These are phyloP conservation scores for Quercus suber DNA, from an alignment of 306 rosid genomes.

Conservation along the genomic window DNA sequence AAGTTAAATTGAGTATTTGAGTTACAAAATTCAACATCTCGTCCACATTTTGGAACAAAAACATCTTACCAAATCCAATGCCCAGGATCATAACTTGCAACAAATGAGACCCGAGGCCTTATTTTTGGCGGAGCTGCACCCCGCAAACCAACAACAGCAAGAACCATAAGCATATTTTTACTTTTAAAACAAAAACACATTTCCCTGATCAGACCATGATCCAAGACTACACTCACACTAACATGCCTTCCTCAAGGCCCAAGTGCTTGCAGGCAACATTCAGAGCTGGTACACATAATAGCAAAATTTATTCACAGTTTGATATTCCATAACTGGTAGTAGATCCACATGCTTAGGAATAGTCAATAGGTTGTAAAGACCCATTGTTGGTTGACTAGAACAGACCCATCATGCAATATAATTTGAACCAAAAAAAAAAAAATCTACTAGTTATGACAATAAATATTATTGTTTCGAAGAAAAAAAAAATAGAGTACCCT, in stretches of 20 bases:
- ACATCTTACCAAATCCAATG: slow-evolving; percentile 25
- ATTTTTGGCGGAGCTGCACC: slow-evolving; percentile 40
- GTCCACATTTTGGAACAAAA: no score
- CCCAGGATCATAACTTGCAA: slow-evolving; percentile 33
- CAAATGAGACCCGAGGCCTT: slow-evolving; percentile 37
- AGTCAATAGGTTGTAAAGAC: slow-evolving; percentile 10
- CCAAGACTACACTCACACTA: slow-evolving; percentile 68
- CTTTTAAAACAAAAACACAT: slow-evolving; percentile 38
- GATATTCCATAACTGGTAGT: slow-evolving; percentile 48
- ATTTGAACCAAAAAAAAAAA: neutral
- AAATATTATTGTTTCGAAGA: neutral
- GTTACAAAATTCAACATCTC: no score
- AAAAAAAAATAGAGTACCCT: neutral
- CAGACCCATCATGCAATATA: neutral
- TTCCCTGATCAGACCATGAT: slow-evolving; percentile 45
- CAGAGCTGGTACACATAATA: slow-evolving; percentile 94
- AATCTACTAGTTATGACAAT: neutral
- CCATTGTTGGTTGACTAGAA: slow-evolving; percentile 7
- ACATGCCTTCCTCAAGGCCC: slow-evolving; percentile 88
- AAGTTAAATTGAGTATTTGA: accelerated
- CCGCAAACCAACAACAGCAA: slow-evolving; percentile 32
- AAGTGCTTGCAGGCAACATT: slow-evolving; percentile 56
- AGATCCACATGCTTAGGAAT: slow-evolving; percentile 46
- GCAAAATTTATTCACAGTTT: slow-evolving; percentile 66
- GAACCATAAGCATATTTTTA: slow-evolving; percentile 39